Evolutionary conservation across 2,329 filamentous ascomycete species (phyloP), one percentile per base, ranked within the genome.

Genomic region (Trichoderma sp.): DNA sequence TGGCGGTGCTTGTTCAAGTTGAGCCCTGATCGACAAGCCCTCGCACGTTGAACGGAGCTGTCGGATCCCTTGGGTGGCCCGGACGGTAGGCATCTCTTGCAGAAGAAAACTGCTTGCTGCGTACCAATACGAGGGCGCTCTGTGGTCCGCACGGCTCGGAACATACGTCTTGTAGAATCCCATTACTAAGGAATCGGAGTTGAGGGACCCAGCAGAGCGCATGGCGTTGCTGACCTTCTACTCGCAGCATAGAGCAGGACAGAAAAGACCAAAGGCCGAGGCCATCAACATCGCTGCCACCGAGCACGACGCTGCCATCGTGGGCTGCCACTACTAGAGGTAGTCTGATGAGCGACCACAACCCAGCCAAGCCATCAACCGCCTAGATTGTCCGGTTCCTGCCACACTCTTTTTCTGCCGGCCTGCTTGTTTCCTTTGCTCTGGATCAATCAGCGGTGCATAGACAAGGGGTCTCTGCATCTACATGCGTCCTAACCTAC

Each of bases 1-100:
- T 68, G 55, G 66, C 66, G 55, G 66, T 59, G 55, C 66, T 68
- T 68, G 57, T 13, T 55, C 7, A 23, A 36, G 7, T 23, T 15
- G 17, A 63, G 68, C 58, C 59, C 58, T 70, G 58, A 70, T 70
- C 59, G 68, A 64, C 68, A 64, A 59, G 34, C 53, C 66, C 55
- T 68, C 57, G 66, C 34, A 59, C 26, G 34, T n/a, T 61, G 53
- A 36, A 68, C 53, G 66, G 66, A 68, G 66, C 66, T 63, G 26
- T 70, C 58, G 68, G 59, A 64, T 68, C 30, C 47, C 57, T 68
- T 68, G 39, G 28, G n/a, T 43, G 28, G 66, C 39, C 66, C 66
- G 66, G 43, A 47, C n/a, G 43, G 61, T 47, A 28, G 43, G 20
- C 63, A 65, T 65, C 28, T 65, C 43, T 55, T 67, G 50, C 64